phyloP scores from a whole-genome alignment of 73 alveolate genomes.

The Symbiodinium natans region DNA sequence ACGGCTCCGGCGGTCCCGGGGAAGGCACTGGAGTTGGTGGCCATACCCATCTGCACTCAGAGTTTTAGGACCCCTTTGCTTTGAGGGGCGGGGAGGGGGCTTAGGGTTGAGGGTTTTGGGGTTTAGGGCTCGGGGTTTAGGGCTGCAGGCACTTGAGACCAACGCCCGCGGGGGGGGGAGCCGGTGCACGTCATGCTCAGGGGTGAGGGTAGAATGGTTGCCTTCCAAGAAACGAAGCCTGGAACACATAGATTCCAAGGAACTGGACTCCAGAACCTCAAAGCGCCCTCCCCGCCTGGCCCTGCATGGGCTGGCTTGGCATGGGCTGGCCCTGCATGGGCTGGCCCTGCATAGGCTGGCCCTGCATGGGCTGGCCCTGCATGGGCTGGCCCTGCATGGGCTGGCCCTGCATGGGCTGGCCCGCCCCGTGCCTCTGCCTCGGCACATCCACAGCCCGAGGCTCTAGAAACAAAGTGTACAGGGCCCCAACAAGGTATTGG shows the following conservation, averaged over 20 bases:
- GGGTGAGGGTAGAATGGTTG: no score
- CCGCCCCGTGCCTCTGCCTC: background rate
- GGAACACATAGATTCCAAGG: no score
- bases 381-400: background rate
- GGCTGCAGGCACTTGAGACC: no score
- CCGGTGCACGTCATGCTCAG: no score
- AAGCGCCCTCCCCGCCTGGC: background rate
- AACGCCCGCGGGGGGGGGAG: no score
- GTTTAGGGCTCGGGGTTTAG: no score
- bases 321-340: conserved; percentile 1
- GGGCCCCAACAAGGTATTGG: background rate
- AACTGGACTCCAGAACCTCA: no score
- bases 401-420: background rate
- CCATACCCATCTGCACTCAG: background rate
- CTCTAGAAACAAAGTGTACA: background rate
- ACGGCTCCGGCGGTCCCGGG: background rate
- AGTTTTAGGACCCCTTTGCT: no score
- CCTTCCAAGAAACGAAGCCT: no score
- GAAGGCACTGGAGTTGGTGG: background rate
- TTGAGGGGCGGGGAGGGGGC: no score
- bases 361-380: conserved; percentile 3
- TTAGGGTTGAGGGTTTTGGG: no score
- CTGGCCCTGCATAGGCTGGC: background rate
- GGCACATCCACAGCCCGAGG: background rate
- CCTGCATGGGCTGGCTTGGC: background rate